phyloP scores from a whole-genome alignment of 805 yeast genomes.

The Ogataea pignaliae region DNA sequence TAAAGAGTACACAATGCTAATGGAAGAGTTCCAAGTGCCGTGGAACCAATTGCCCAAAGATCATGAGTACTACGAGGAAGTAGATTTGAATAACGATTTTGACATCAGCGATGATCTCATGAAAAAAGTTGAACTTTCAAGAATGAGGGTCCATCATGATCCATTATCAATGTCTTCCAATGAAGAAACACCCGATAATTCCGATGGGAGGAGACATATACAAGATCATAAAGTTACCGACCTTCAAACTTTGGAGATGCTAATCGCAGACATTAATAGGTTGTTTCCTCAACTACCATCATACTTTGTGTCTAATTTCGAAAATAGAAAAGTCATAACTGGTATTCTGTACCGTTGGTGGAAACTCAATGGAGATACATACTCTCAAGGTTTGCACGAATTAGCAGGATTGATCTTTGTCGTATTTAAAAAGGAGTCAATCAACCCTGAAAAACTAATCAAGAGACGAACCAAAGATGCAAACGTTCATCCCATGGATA shows the following conservation, averaged over 20 bases:
- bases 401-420: slow-evolving; percentile 44
- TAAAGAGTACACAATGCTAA: slow-evolving; percentile 17
- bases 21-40: slow-evolving; percentile 26
- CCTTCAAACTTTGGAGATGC: slow-evolving; percentile 36
- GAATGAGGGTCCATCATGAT: slow-evolving; percentile 18
- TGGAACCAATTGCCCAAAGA: slow-evolving; percentile 30
- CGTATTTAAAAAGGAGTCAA: slow-evolving; percentile 35
- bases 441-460: slow-evolving; percentile 4
- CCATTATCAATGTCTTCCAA: slow-evolving; percentile 10
- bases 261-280: slow-evolving; percentile 49
- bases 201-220: background rate
- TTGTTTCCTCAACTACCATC: slow-evolving; percentile 41
- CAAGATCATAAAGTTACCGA: slow-evolving; percentile 21
- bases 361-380: slow-evolving; percentile 35
- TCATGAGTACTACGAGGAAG: slow-evolving; percentile 17
- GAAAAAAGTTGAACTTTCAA: slow-evolving; percentile 10
- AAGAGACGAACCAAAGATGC: background rate
- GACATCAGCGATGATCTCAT: slow-evolving; percentile 23
- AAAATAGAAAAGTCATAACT: slow-evolving; percentile 30
- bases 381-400: slow-evolving; percentile 55
- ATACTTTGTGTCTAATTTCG: slow-evolving; percentile 24
- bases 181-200: background rate
- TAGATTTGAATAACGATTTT: slow-evolving; percentile 11
- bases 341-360: slow-evolving; percentile 46
- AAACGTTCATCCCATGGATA: background rate